Percentiles rank a stretch among this genome's conserved stretches.
phyloP scores from a whole-genome alignment of 2,329 filamentous ascomycete genomes.

The Trichoderma aggressivum region DNA sequence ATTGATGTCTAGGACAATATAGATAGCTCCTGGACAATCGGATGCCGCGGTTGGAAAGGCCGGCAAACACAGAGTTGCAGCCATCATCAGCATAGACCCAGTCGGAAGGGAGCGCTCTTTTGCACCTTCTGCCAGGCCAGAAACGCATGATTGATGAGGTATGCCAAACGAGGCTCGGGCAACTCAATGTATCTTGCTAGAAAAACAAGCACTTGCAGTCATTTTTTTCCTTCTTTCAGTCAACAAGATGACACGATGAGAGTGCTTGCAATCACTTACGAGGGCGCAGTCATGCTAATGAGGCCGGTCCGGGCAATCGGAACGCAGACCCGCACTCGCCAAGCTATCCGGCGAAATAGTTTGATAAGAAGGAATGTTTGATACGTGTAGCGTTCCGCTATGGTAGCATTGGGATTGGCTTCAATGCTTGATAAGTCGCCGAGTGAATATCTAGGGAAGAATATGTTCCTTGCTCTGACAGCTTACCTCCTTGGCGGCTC shows the following conservation, averaged over 20 bases:
- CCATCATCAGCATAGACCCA: neutral
- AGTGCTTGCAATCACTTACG: neutral
- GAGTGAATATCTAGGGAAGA: neutral
- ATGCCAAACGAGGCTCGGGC: neutral
- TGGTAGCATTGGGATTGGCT: neutral
- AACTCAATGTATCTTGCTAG: neutral
- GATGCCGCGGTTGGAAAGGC: neutral
- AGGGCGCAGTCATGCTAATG: neutral
- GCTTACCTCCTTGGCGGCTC: neutral
- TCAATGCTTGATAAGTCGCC: neutral
- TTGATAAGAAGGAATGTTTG: constrained; percentile 19
- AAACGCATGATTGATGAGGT: neutral
- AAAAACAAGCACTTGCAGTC: neutral
- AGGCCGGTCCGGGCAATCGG: neutral
- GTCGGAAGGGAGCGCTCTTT: neutral
- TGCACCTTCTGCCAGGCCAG: neutral
- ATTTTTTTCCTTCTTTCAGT: neutral
- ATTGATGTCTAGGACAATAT: constrained; percentile 21
- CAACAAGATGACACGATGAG: neutral
- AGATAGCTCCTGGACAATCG: neutral
- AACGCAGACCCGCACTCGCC: constrained; percentile 5
- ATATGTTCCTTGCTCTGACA: neutral
- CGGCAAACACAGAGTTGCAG: neutral
- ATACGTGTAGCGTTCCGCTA: constrained; percentile 10
- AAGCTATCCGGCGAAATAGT: neutral